Base-by-base conservation (phyloP, 2,329 filamentous ascomycete genomes). In the Beauveria australis region DNA sequence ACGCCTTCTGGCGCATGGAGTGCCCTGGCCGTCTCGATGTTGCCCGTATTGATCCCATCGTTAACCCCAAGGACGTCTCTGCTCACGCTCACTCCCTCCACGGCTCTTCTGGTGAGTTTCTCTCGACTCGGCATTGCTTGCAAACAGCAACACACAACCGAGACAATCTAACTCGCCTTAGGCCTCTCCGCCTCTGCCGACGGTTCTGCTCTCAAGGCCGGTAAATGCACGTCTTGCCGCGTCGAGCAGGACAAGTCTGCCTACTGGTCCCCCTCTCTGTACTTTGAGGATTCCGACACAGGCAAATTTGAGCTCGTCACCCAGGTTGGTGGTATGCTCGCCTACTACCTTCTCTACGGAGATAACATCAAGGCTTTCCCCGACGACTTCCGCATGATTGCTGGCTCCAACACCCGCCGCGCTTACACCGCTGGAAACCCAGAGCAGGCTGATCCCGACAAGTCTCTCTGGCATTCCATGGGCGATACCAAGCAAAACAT, bases 1-100 rank as follows among this genome's bases (percentile, higher is more conserved):
- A 81, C 66, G 92, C 89, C 62, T 96, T 96, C 75, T 96, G 90
- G 90, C 90, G 92, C 71, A 89, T 96, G 82, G 88, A 91, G 68
- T 96, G 91, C 74, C 88, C 84, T 66, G 86, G 85, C 60, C 81
- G 82, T 52, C 79, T 86, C 65, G 89, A 86, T 64, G 72, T 90
- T 61, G 88, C 85, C 54, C 84, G 90, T 61, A 78, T 96, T 46
- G 91, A 96, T 70, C 91, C 91, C 19, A 79, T 96, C 60, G 79
- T 94, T 60, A 80, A 84, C 62, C 81, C 81, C 3, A 86, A 84
- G 54, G 67, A 69, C 22, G 64, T 84, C 40, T 82, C 86, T 10
- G 71, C 78, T 62, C 92, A 96, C 73, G 81, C 82, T 24, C 92
- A 96, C 73, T 78, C 85, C 18, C 82, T 94, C 67, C 86, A 90